These are phyloP conservation scores for Salinomyces thailandicus DNA, from an alignment of 2,329 filamentous ascomycete species.

Conservation along the genomic window DNA sequence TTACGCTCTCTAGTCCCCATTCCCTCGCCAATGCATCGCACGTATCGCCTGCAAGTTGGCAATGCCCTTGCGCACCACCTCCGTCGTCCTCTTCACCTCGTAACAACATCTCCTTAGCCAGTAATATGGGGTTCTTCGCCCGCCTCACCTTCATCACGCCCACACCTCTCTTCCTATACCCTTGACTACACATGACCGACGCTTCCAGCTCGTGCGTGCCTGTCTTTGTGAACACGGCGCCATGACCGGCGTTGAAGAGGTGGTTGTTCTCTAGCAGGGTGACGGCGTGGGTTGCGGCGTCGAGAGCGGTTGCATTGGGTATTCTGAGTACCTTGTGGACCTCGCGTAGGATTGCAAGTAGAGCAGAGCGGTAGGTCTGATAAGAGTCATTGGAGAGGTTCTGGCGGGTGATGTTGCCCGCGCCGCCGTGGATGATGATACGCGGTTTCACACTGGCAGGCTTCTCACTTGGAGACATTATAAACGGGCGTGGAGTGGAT, in stretches of 20 bases:
- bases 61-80: slow-evolving; percentile 55
- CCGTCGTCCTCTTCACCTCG: slow-evolving; percentile 53
- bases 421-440: slow-evolving; percentile 41
- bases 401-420: slow-evolving; percentile 35
- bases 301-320: slow-evolving; percentile 50
- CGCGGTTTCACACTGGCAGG: slow-evolving; percentile 25
- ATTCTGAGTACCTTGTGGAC: slow-evolving; percentile 21
- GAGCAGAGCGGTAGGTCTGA: slow-evolving; percentile 28
- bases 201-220: slow-evolving; percentile 81
- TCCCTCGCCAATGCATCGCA: slow-evolving; percentile 57
- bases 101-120: slow-evolving; percentile 62
- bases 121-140: slow-evolving; percentile 68
- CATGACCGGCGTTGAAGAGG: slow-evolving; percentile 74
- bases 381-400: slow-evolving; percentile 30
- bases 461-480: too few relatives aligned
- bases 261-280: slow-evolving; percentile 65
- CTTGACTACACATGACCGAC: slow-evolving; percentile 71
- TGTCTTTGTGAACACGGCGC: slow-evolving; percentile 75
- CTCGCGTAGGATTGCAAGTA: slow-evolving; percentile 27
- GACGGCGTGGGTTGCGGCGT: slow-evolving; percentile 66
- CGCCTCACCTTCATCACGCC: slow-evolving; percentile 62
- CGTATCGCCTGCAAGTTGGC: slow-evolving; percentile 54
- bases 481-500: too few relatives aligned
- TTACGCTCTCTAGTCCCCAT: slow-evolving; percentile 63
- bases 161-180: slow-evolving; percentile 63